Evolutionary conservation across 805 yeast species (phyloP), one percentile per base, ranked within the genome.

Genomic region (Ogataea dorogensis): DNA sequence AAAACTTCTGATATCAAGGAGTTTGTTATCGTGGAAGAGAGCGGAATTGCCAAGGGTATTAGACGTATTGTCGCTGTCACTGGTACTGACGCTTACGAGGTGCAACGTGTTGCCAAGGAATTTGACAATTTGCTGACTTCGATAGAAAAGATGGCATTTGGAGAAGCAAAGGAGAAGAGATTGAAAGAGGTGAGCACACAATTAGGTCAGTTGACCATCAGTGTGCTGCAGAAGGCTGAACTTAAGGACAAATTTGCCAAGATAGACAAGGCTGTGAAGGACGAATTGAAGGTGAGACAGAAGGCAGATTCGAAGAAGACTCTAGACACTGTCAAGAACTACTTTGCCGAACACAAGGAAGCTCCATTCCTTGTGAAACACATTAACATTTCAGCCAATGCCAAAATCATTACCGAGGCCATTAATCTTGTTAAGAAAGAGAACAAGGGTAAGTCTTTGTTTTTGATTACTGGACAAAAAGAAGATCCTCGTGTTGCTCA

Each of bases 41-140:
- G 86, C 47, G 98, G 98, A 65, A 93, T 93, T 63, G 98, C 98
- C 43, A 93, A 93, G 70, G 99, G 99, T 66, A 87, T 88, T 46
- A 81, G 99, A 68, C 86, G 99, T 73, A 85, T 93, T 60, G 96
- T 93, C 40, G 98, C 96, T 17, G 96, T 93, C 34, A 85, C 97
- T 12, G 98, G 98, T 31, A 70, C 77, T 35, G 94, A 80, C 47
- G 98, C 98, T 11, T 79, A 77, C 53, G 91, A 80, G 53, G 97
- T 88, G 34, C 96, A 93, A 71, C 75, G 86, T 59, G 59, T 82
- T 47, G 96, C 97, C 34, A 54, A 59, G 18, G 91, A 82, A 40
- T 91, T 81, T 56, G 79, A 72, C 21, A 68, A 66, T 31, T 70
- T 74, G 32, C 72, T 93, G 43, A 74, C 67, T 29, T 70, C 70